Evolutionary conservation across 139 green algal species (phyloP), one percentile per base, ranked within the genome.

Genomic region (Micromonas pusilla): DNA sequence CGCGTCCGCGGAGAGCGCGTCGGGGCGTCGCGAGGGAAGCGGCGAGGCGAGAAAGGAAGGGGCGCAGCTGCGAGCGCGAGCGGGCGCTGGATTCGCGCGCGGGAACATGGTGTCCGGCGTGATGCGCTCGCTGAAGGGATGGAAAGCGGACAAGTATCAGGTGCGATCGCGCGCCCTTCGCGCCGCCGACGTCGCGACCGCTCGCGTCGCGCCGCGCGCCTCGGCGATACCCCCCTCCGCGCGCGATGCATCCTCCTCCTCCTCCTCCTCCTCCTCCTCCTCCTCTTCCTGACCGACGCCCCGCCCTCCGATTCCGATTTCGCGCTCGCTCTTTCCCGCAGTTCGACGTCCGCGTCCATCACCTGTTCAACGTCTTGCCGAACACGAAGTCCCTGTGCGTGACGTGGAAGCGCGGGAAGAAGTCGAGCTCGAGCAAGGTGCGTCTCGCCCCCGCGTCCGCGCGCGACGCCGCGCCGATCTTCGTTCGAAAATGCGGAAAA

Each of bases 141-240:
- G 68, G 68, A 75, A 75, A 1, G 68, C 37, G 1, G 68, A 75
- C 33, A 75, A 75, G 68, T 75, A 75, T 32, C 9, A n/a, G n/a
- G n/a, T n/a, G n/a, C n/a, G n/a, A n/a, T n/a, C n/a, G n/a, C n/a
- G n/a, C n/a, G n/a, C n/a, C n/a, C n/a, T n/a, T n/a, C n/a, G n/a
- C n/a, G n/a, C n/a, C n/a, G n/a, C n/a, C n/a, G n/a, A n/a, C n/a
- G n/a, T n/a, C n/a, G n/a, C n/a, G n/a, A n/a, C n/a, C n/a, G n/a
- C n/a, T n/a, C n/a, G n/a, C n/a, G n/a, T n/a, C n/a, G n/a, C n/a
- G n/a, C n/a, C n/a, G n/a, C n/a, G n/a, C n/a, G n/a, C n/a, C n/a
- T n/a, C n/a, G n/a, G n/a, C n/a, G n/a, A n/a, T n/a, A n/a, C n/a
- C n/a, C n/a, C n/a, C n/a, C n/a, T n/a, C n/a, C n/a, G n/a, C n/a